Conservation (phyloP, 1,139 yeast species). For the Groenewaldozyma auringiensis region DNA sequence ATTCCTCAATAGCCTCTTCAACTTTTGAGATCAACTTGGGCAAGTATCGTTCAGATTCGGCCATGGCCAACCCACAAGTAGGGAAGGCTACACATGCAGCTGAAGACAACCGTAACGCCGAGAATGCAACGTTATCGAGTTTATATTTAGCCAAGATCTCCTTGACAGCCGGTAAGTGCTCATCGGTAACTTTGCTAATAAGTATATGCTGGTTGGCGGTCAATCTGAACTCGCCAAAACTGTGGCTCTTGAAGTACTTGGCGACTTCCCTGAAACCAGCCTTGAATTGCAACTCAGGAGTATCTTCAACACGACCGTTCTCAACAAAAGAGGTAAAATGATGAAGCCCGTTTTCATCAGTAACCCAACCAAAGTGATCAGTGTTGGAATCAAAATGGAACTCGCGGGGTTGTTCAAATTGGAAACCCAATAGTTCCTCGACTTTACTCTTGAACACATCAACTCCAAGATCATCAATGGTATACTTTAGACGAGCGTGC, state of each 20-base stretch:
- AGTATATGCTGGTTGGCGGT: constrained; percentile 95
- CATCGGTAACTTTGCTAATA: constrained; percentile 64
- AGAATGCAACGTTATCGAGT: constrained; percentile 75
- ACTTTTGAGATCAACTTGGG: constrained; percentile 76
- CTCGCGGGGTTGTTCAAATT: constrained; percentile 61
- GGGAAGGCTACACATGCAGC: constrained; percentile 99
- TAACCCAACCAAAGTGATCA: constrained; percentile 91
- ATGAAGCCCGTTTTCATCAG: constrained; percentile 77
- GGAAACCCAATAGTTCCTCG: constrained; percentile 74
- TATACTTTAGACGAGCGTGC: constrained; percentile 96
- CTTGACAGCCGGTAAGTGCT: constrained; percentile 57
- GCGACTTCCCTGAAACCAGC: constrained; percentile 80
- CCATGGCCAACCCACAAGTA: constrained; percentile 98
- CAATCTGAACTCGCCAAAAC: constrained; percentile 73
- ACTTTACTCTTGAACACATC: constrained; percentile 72
- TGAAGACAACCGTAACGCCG: constrained; percentile 80
- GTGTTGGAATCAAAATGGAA: constrained; percentile 79
- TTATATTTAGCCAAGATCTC: constrained; percentile 60
- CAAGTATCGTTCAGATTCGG: constrained; percentile 92
- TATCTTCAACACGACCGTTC: constrained; percentile 94
- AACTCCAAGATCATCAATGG: constrained; percentile 85
- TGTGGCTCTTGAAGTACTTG: constrained; percentile 46
- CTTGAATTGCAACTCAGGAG: constrained; percentile 84
- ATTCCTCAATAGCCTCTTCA: constrained; percentile 79
- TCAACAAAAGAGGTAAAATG: constrained; percentile 94